phyloP scores from a whole-genome alignment of 352 stramenopile genomes.

The Thalassiosira hispida region DNA sequence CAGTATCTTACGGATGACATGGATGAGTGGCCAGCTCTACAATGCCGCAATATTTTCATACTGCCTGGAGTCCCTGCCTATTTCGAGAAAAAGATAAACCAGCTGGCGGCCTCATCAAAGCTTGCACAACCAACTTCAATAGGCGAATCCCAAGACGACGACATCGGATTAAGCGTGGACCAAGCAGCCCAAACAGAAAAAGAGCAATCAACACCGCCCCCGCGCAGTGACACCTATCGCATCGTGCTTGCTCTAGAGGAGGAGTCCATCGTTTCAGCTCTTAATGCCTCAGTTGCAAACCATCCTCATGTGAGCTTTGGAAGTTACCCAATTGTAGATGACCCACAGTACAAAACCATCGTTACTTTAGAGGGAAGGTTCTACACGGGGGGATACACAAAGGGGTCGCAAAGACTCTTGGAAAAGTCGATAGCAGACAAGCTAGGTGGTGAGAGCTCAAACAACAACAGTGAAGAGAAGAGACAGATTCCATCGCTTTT shows the following conservation, averaged over 20 bases:
- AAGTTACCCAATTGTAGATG: conserved; percentile 79
- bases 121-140: background rate
- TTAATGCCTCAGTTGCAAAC: conserved; percentile 70
- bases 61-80: conserved; percentile 86
- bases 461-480: conserved; percentile 1
- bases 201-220: conserved; percentile 35
- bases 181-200: background rate
- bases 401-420: conserved; percentile 21
- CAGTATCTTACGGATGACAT: conserved; percentile 70
- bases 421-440: conserved; percentile 4
- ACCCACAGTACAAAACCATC: conserved; percentile 79
- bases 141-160: conserved; percentile 12
- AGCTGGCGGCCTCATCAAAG: conserved; percentile 56
- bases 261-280: conserved; percentile 65
- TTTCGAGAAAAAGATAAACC: conserved; percentile 86
- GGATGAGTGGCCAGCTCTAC: conserved; percentile 86
- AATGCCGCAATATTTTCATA: conserved; percentile 89
- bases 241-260: conserved; percentile 74
- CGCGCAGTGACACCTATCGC: conserved; percentile 57
- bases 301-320: conserved; percentile 78
- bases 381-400: conserved; percentile 36
- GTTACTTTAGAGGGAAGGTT: conserved; percentile 75
- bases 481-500: background rate
- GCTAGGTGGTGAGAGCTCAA: background rate
- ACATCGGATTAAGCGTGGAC: conserved; percentile 21